Conservation (phyloP, 768 basidiomycete species). For the Lentinula detonsa region DNA sequence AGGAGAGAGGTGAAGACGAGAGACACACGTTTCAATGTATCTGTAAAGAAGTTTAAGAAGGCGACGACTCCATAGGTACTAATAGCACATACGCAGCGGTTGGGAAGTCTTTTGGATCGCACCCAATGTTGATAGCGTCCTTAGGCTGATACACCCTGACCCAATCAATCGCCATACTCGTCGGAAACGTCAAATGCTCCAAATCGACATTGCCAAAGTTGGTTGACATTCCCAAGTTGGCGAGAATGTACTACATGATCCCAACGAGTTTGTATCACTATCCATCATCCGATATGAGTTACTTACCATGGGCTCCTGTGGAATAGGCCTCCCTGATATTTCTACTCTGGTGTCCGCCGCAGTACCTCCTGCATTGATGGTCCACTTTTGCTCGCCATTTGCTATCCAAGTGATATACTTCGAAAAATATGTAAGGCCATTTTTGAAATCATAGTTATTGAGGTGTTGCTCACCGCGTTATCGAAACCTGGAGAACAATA, state of each 20-base stretch:
- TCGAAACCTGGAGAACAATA: constrained; percentile 31
- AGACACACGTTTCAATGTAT: not conserved
- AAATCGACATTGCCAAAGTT: constrained; percentile 76
- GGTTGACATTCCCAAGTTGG: constrained; percentile 79
- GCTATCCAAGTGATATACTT: constrained; percentile 82
- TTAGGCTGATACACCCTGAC: constrained; percentile 86
- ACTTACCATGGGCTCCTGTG: constrained; percentile 79
- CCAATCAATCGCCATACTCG: constrained; percentile 59
- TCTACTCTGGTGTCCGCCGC: constrained; percentile 46
- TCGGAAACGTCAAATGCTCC: constrained; percentile 63
- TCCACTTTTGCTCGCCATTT: constrained; percentile 61
- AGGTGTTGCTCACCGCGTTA: constrained; percentile 38
- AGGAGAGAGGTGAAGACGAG: not conserved
- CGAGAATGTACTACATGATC: constrained; percentile 57
- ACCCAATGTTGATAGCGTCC: constrained; percentile 70
- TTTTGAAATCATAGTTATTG: not conserved
- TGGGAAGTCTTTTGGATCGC: constrained; percentile 74
- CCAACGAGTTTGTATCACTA: not conserved
- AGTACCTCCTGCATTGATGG: constrained; percentile 56
- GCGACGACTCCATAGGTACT: not conserved
- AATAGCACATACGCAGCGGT: constrained; percentile 39
- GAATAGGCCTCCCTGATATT: constrained; percentile 63
- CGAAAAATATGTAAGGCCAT: not conserved
- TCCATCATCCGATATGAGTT: not conserved
- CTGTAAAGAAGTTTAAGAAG: not conserved